phyloP scores from a whole-genome alignment of 441 rosid species.

The Euphorbia corollata region DNA sequence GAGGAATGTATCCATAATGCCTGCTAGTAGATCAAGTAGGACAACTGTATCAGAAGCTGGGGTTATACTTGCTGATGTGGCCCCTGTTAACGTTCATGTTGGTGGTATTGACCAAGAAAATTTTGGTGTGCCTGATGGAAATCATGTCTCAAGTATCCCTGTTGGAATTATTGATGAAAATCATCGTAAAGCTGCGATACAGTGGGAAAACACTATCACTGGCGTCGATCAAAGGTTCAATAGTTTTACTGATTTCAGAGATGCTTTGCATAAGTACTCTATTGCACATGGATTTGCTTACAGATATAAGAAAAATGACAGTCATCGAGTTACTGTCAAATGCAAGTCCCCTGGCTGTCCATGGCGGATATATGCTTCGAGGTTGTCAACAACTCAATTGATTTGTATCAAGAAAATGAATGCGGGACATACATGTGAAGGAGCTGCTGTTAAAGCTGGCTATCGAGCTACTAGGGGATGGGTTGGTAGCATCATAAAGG shows the following conservation, averaged over 20 bases:
- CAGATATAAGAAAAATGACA: conserved; percentile 30
- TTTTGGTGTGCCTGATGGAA: conserved; percentile 32
- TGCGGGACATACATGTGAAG: conserved; percentile 36
- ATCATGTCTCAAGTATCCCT: conserved; percentile 32
- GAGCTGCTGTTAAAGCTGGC: conserved; percentile 37
- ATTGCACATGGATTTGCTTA: conserved; percentile 54
- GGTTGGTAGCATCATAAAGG: conserved; percentile 45
- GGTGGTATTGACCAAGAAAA: conserved; percentile 25
- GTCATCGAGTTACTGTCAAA: conserved; percentile 27
- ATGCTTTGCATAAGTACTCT: conserved; percentile 76
- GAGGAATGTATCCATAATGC: conserved; percentile 46
- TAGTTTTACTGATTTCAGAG: conserved; percentile 66
- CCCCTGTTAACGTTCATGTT: conserved; percentile 33
- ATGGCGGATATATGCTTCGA: conserved; percentile 42
- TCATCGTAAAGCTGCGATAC: conserved; percentile 45
- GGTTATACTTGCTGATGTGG: conserved; percentile 28
- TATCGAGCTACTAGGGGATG: conserved; percentile 41
- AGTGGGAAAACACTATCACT: conserved; percentile 77
- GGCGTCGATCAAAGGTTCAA: conserved; percentile 80
- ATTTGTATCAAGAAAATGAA: conserved; percentile 41
- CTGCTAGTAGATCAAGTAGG: conserved; percentile 73
- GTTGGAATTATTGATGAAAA: conserved; percentile 31
- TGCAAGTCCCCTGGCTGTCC: conserved; percentile 30
- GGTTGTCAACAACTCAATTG: conserved; percentile 38
- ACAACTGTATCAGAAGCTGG: conserved; percentile 57